Percentiles rank a stretch among this genome's conserved stretches.
These are phyloP conservation scores for Claviceps lovelessii DNA, from an alignment of 2,329 filamentous ascomycete species.

Conservation along the genomic window DNA sequence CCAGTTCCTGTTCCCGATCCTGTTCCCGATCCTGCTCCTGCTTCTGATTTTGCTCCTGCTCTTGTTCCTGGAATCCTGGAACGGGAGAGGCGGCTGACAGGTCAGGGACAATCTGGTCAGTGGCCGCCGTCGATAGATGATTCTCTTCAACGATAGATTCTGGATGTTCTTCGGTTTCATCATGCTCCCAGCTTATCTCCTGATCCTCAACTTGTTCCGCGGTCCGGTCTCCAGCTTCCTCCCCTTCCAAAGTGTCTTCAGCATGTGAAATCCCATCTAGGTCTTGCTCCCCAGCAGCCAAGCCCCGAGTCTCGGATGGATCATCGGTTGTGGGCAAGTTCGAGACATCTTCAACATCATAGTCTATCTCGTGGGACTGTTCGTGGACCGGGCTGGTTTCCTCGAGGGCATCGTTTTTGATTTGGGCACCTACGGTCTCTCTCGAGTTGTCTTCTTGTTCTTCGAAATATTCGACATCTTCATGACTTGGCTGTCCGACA, in stretches of 20 bases:
- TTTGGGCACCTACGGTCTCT: neutral
- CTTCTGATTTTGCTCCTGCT: no score
- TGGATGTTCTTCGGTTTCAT: conserved; percentile 4
- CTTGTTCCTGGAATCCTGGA: neutral
- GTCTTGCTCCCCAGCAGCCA: neutral
- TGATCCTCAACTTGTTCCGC: conserved; percentile 5
- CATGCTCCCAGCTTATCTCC: conserved; percentile 13
- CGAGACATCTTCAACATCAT: conserved; percentile 16
- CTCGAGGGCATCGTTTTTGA: conserved; percentile 3
- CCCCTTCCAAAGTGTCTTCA: neutral
- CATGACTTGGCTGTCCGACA: conserved; percentile 5
- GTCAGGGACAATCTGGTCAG: neutral
- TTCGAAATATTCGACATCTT: conserved; percentile 5
- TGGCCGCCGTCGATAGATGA: neutral
- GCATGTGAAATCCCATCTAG: neutral
- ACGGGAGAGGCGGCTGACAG: neutral
- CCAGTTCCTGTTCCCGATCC: neutral
- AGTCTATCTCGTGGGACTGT: conserved; percentile 22
- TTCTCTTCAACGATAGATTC: neutral
- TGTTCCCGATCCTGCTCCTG: no score
- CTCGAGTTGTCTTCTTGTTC: conserved; percentile 1
- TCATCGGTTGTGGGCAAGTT: neutral
- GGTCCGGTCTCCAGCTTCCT: neutral
- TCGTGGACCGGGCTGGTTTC: conserved; percentile 3
- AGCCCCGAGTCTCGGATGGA: neutral